These are phyloP conservation scores for Pichia pseudocactophila DNA, from an alignment of 805 yeast species.

Conservation along the genomic window DNA sequence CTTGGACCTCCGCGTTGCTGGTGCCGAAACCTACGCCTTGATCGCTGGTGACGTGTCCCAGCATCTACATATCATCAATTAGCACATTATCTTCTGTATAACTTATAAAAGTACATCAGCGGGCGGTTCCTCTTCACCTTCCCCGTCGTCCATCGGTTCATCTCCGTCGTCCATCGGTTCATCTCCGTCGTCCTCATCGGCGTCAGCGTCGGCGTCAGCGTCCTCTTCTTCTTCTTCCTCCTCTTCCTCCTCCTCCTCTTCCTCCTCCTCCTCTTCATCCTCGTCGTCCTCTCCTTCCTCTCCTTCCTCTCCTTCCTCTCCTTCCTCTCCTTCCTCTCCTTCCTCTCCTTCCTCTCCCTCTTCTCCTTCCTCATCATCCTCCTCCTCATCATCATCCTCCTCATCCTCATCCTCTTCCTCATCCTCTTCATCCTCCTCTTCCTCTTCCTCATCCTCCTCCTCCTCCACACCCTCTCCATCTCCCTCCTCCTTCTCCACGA, in stretches of 20 bases:
- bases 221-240: constrained; percentile 1
- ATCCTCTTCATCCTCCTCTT: constrained; percentile 18
- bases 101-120: too few species aligned
- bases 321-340: constrained; percentile 12
- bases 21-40: too few species aligned
- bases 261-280: constrained; percentile 21
- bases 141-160: constrained; percentile 1
- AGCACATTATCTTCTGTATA: too few species aligned
- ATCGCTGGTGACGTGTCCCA: not conserved
- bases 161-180: constrained; percentile 5
- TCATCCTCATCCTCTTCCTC: constrained; percentile 9
- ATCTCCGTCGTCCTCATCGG: constrained; percentile 6
- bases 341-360: constrained; percentile 15
- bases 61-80: too few species aligned
- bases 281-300: constrained; percentile 9
- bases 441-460: constrained; percentile 10
- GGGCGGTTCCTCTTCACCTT: too few species aligned
- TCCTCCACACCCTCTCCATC: constrained; percentile 17
- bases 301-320: constrained; percentile 11
- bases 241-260: constrained; percentile 6
- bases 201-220: not conserved
- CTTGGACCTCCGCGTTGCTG: too few species aligned
- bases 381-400: constrained; percentile 13
- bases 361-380: constrained; percentile 13
- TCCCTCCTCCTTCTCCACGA: constrained; percentile 23